Evolutionary conservation across 1,284 basidiomycete species (phyloP).

Genomic region (Agaricales sp.): DNA sequence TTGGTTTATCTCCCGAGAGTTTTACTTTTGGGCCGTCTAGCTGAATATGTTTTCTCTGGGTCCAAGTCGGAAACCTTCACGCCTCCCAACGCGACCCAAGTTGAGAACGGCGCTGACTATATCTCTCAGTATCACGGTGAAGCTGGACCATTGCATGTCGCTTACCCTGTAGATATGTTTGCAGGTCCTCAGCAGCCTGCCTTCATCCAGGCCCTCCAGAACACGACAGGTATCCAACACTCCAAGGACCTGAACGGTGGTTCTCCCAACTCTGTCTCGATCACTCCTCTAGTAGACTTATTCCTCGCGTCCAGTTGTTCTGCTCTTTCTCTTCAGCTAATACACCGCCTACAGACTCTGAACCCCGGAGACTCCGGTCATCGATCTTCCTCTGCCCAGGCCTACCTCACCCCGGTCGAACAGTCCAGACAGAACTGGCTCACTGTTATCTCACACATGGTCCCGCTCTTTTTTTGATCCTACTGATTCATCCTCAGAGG

Average conservation of each 20-base stretch:
- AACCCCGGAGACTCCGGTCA: conserved; percentile 11
- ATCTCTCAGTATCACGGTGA: conserved; percentile 39
- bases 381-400: not conserved
- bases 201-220: conserved; percentile 38
- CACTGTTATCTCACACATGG: not conserved
- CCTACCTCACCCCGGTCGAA: not conserved
- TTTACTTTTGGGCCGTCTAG: no score
- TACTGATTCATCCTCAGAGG: no score
- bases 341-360: not conserved
- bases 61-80: conserved; percentile 45
- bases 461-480: not conserved
- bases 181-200: conserved; percentile 42
- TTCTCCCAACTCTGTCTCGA: conserved; percentile 42
- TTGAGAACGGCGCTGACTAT: conserved; percentile 35
- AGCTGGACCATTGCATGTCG: conserved; percentile 42
- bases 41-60: not conserved
- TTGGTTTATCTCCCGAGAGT: conserved; percentile 14
- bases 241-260: conserved; percentile 45
- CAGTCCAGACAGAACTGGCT: not conserved
- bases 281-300: conserved; percentile 32
- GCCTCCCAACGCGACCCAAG: conserved; percentile 37
- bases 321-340: not conserved
- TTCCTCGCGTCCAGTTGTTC: no score
- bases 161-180: conserved; percentile 40
- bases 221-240: conserved; percentile 34